Evolutionary conservation across 208 protist species (phyloP).

Genomic region (Trypanosoma theileri): DNA sequence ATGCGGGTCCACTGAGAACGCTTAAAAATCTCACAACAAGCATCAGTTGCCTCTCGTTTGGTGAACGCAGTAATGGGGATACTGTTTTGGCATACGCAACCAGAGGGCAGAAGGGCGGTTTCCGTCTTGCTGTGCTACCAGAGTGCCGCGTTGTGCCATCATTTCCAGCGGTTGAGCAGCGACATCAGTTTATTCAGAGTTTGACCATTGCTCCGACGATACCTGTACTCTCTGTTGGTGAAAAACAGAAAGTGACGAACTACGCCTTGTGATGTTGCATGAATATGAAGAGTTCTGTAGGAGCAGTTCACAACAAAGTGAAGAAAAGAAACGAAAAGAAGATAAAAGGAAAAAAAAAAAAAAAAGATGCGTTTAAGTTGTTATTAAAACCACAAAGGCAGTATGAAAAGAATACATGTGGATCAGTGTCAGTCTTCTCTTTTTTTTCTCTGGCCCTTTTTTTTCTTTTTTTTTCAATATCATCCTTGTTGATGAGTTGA

Average conservation of each 20-base stretch:
- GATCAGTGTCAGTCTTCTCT: neutral
- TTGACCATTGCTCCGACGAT: constrained; percentile 61
- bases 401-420: neutral
- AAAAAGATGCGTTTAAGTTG: neutral
- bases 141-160: constrained; percentile 72
- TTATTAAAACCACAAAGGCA: neutral
- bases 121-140: constrained; percentile 72
- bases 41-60: constrained; percentile 58
- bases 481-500: neutral
- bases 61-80: constrained; percentile 53
- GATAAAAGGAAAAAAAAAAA: constrained; percentile 9
- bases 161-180: constrained; percentile 66
- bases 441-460: neutral
- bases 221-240: constrained; percentile 85
- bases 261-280: constrained; percentile 63
- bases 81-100: constrained; percentile 66
- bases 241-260: constrained; percentile 81
- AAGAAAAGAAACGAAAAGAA: constrained; percentile 11
- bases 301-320: neutral
- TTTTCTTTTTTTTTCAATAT: neutral
- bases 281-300: neutral
- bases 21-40: constrained; percentile 83
- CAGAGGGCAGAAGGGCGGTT: constrained; percentile 70
- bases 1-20: constrained; percentile 29
- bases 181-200: constrained; percentile 76